phyloP scores from a whole-genome alignment of 768 basidiomycete genomes.

The Amanita rimosa region DNA sequence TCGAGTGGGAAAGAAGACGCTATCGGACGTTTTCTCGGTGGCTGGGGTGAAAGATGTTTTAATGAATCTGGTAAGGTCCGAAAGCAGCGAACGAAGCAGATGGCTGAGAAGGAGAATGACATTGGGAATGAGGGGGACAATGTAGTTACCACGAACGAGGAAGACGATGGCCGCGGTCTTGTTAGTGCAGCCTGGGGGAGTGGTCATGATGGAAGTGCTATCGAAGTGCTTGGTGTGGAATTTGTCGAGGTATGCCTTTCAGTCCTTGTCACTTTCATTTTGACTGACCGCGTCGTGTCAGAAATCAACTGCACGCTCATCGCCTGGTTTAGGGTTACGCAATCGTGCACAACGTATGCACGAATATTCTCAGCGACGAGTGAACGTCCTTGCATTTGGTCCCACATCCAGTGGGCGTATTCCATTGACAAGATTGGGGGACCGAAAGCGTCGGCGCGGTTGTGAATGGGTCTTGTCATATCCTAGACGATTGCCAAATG shows the following conservation, averaged over 20 bases:
- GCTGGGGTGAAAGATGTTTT: conserved; percentile 30
- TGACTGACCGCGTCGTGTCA: conserved; percentile 13
- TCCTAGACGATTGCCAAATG: conserved; percentile 24
- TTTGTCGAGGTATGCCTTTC: conserved; percentile 46
- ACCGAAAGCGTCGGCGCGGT: conserved; percentile 31
- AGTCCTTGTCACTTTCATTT: not conserved
- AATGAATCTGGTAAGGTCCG: conserved; percentile 11
- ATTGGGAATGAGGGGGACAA: conserved; percentile 17
- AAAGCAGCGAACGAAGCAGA: conserved; percentile 14
- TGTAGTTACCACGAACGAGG: conserved; percentile 18
- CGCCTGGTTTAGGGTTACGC: conserved; percentile 41
- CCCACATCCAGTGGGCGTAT: conserved; percentile 12
- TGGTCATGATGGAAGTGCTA: conserved; percentile 66
- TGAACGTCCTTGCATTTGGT: conserved; percentile 29
- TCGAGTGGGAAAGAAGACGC: conserved; percentile 27
- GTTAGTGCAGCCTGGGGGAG: conserved; percentile 71
- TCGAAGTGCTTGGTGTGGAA: conserved; percentile 56
- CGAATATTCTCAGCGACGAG: conserved; percentile 56
- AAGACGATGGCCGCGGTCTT: conserved; percentile 50
- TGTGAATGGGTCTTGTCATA: conserved; percentile 21
- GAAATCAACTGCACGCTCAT: conserved; percentile 39
- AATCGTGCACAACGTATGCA: conserved; percentile 57
- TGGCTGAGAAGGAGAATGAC: conserved; percentile 13
- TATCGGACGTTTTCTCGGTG: conserved; percentile 34
- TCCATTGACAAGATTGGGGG: conserved; percentile 21